Evolutionary conservation across 208 protist genomes (phyloP).

Genomic region (Acanthamoeba castellanii): DNA sequence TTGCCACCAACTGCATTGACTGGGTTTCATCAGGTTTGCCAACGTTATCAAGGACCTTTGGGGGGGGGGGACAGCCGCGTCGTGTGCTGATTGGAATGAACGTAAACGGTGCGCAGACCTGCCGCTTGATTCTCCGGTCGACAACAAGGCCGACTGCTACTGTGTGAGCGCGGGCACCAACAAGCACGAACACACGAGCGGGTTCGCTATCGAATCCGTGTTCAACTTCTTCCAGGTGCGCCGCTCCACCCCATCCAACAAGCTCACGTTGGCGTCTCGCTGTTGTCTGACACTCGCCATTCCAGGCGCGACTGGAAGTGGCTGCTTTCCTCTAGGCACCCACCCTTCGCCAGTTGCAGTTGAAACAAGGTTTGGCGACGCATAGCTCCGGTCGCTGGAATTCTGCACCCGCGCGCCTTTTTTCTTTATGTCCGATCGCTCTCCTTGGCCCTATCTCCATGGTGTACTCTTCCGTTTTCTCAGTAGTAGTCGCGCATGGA

Average conservation of each 20-base stretch:
- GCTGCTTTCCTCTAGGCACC: background rate
- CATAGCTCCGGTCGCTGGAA: no score
- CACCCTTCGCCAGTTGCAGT: no score
- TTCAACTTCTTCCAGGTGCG: background rate
- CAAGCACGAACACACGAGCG: conserved; percentile 46
- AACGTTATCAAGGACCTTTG: no score
- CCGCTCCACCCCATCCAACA: background rate
- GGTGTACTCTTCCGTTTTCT: no score
- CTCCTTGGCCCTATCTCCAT: no score
- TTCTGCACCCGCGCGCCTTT: no score
- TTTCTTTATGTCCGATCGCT: no score
- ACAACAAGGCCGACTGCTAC: conserved; percentile 43
- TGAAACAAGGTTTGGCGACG: no score
- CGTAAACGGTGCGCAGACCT: background rate
- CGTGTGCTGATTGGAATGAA: background rate
- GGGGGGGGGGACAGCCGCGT: no score
- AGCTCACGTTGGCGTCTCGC: background rate
- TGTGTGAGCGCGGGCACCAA: conserved; percentile 23
- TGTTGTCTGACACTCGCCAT: background rate
- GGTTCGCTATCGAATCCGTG: background rate
- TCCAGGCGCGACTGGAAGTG: background rate
- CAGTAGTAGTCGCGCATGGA: no score
- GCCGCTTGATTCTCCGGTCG: background rate
- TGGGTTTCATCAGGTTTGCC: background rate
- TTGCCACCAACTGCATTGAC: conserved; percentile 23